Percentiles rank a stretch among this genome's conserved stretches.
Evolutionary conservation across 2,329 filamentous ascomycete genomes (phyloP).

Genomic region (Monilinia laxa): DNA sequence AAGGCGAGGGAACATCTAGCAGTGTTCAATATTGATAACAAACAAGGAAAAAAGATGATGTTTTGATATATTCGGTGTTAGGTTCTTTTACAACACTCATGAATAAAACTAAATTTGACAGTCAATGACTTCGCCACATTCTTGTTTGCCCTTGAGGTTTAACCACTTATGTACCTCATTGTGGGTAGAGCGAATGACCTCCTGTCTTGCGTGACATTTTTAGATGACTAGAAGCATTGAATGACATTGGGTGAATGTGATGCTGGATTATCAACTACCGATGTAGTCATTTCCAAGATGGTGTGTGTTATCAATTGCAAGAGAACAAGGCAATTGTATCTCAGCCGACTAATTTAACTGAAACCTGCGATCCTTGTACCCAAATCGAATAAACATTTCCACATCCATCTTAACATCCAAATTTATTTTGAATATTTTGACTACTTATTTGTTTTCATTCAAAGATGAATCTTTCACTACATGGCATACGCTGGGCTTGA

Average conservation of each 20-base stretch:
- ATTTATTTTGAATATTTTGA: not conserved
- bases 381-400: too few species aligned
- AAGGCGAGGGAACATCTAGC: not conserved
- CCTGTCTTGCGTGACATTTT: not conserved
- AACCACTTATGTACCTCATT: not conserved
- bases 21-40: not conserved
- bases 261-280: not conserved
- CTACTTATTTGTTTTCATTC: not conserved
- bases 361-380: too few species aligned
- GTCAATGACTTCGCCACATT: not conserved
- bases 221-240: not conserved
- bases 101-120: not conserved
- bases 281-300: not conserved
- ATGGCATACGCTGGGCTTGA: accelerated
- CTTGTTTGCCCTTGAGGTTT: too few species aligned
- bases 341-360: not conserved
- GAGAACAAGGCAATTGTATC: too few species aligned
- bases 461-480: not conserved
- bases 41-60: too few species aligned
- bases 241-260: not conserved
- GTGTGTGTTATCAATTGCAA: not conserved
- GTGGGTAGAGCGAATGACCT: not conserved
- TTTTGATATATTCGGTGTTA: not conserved
- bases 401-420: not conserved
- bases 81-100: not conserved